A percentile compares a stretch with the other conserved stretches of the same genome.
phyloP scores from a whole-genome alignment of 495 filamentous ascomycete genomes.

The Articulospora tetracladia region DNA sequence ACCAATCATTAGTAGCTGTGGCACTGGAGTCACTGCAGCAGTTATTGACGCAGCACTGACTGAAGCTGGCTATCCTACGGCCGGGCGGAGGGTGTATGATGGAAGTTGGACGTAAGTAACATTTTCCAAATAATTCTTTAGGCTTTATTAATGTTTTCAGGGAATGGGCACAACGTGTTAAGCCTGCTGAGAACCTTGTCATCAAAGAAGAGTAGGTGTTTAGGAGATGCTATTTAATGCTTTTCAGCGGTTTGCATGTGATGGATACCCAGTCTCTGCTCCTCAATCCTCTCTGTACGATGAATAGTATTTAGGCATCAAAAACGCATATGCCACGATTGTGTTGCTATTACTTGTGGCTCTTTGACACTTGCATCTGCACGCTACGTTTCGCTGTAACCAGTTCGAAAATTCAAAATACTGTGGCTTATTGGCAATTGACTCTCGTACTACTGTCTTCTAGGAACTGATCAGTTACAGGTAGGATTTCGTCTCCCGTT shows the following conservation, averaged over 20 bases:
- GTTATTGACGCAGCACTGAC: slow-evolving; percentile 84
- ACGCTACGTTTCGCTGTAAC: background rate
- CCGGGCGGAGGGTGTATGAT: slow-evolving; percentile 80
- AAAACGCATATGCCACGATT: background rate
- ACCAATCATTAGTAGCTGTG: slow-evolving; percentile 85
- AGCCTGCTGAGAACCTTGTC: slow-evolving; percentile 56
- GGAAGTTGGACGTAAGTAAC: slow-evolving; percentile 93
- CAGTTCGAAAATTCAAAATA: too few relatives aligned
- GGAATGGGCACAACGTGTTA: slow-evolving; percentile 74
- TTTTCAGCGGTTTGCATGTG: slow-evolving; percentile 23
- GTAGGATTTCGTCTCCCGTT: too few relatives aligned
- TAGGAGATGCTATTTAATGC: slow-evolving; percentile 4
- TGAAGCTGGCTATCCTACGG: slow-evolving; percentile 66
- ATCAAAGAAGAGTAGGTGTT: slow-evolving; percentile 18
- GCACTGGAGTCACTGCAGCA: slow-evolving; percentile 92
- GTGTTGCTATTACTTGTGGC: background rate
- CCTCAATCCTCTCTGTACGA: slow-evolving; percentile 5
- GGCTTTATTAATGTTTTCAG: slow-evolving; percentile 33
- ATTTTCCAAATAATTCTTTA: background rate
- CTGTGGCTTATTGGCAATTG: too few relatives aligned
- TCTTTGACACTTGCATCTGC: background rate
- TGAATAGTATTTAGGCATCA: background rate
- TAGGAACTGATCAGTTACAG: too few relatives aligned
- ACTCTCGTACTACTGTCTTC: too few relatives aligned
- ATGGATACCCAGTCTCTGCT: slow-evolving; percentile 22